phyloP scores from a whole-genome alignment of 1,139 yeast genomes.

The Kurtzmaniella natalensis region DNA sequence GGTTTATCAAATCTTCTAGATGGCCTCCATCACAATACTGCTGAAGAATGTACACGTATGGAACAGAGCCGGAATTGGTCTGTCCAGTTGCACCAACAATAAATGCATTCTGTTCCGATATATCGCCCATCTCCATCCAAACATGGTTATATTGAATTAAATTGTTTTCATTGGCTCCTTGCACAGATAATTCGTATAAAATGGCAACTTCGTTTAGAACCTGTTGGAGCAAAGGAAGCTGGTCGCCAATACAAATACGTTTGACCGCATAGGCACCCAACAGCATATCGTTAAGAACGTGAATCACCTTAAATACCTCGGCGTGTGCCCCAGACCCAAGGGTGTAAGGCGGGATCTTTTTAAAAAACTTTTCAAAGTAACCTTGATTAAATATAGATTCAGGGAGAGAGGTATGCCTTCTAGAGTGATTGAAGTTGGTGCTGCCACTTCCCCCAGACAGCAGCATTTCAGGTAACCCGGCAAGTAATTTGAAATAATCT shows the following conservation, averaged over 20 bases:
- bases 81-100: slow-evolving; percentile 32
- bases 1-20: slow-evolving; percentile 61
- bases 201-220: slow-evolving; percentile 77
- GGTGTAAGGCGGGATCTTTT: slow-evolving; percentile 30
- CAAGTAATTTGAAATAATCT: slow-evolving; percentile 38
- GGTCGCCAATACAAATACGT: slow-evolving; percentile 78
- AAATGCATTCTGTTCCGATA: slow-evolving; percentile 40
- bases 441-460: slow-evolving; percentile 10
- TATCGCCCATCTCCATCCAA: slow-evolving; percentile 76
- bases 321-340: slow-evolving; percentile 86
- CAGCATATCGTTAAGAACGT: slow-evolving; percentile 63
- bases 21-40: slow-evolving; percentile 91
- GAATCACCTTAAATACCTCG: slow-evolving; percentile 78
- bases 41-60: slow-evolving; percentile 79
- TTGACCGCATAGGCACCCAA: slow-evolving; percentile 81
- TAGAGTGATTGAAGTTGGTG: slow-evolving; percentile 1
- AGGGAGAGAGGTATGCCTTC: slow-evolving; percentile 25
- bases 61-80: slow-evolving; percentile 34
- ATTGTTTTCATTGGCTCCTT: slow-evolving; percentile 47
- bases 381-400: slow-evolving; percentile 61
- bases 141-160: slow-evolving; percentile 85
- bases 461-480: slow-evolving; percentile 20
- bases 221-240: slow-evolving; percentile 59
- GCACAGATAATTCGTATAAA: slow-evolving; percentile 40
- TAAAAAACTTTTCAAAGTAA: slow-evolving; percentile 67